Base-by-base conservation (phyloP, 2,329 filamentous ascomycete genomes). In the Diaporthe longicolla region DNA sequence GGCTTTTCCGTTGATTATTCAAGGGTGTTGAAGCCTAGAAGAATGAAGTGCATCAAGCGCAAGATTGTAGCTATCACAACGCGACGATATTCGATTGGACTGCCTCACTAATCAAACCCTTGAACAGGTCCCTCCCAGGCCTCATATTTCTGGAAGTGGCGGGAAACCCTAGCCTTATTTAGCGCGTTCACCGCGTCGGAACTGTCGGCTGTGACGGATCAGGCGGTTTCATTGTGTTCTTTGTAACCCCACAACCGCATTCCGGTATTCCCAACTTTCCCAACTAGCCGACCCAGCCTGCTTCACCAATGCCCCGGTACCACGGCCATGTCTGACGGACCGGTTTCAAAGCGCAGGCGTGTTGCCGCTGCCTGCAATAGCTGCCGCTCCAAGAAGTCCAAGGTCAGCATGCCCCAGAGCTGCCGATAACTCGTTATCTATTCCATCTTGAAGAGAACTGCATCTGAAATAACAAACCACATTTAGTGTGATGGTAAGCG, bases 401-500 rank as follows among this genome's bases (percentile, higher is more conserved):
- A 70, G 66, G 66, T 70, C n/a, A 52, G 48, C 24, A 8, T 40
- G 21, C 21, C 17, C 35, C 48, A 26, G 9, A 29, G 10, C 2
- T 32, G 13, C 21, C 21, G 9, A 15, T 5, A 4, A 9, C 6
- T 37, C 24, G n/a, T 19, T 19, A 15, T 19, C 17, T 26, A 15
- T 45, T 10, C 37, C n/a, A 40, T 26, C 29, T 19, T 24, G 32
- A 69, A 19, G 35, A 37, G 55, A 9, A 10, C 19, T n/a, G 17
- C 21, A 26, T 26, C 24, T 69, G 43, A 48, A 21, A 8, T 32
- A 32, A 32, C 29, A 21, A 40, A 24, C 21, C 43, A 26, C n/a
- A 4, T 45, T 11, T n/a, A 74, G 65, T 73, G 71, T 43, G 77
- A 80, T 70, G 78, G 77, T 2, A 72, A 69, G 32, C 73, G 74